Evolutionary conservation across 163 green algal species (phyloP).

Genomic region (Botryococcus braunii): DNA sequence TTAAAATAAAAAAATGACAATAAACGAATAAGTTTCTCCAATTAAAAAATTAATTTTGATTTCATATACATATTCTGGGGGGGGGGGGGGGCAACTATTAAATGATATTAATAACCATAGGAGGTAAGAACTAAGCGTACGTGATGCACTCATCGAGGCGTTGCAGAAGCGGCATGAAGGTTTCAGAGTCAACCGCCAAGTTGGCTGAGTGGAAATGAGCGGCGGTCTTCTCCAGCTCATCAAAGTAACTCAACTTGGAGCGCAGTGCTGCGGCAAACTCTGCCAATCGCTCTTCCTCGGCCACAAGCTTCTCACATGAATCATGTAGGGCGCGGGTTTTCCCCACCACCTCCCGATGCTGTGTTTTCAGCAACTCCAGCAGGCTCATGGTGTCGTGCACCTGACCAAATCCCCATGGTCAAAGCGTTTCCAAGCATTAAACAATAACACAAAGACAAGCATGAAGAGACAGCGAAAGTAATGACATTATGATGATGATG

Average conservation of each 20-base stretch:
- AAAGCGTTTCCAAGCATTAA: neutral
- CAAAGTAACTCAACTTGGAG: slow-evolving; percentile 84
- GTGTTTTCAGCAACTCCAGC: slow-evolving; percentile 51
- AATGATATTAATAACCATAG: no score
- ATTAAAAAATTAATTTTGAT: no score
- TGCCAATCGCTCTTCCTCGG: slow-evolving; percentile 57
- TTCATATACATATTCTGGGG: no score
- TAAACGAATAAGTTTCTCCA: no score
- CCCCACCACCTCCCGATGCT: slow-evolving; percentile 53
- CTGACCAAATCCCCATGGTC: slow-evolving; percentile 16
- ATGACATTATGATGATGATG: no score
- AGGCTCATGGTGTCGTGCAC: slow-evolving; percentile 44
- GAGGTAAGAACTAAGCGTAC: slow-evolving; percentile 31
- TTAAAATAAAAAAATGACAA: no score
- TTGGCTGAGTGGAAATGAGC: slow-evolving; percentile 57
- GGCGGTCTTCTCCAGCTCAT: slow-evolving; percentile 82
- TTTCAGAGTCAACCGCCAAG: slow-evolving; percentile 41
- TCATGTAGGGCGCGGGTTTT: slow-evolving; percentile 43
- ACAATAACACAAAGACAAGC: neutral
- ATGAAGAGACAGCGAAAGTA: no score
- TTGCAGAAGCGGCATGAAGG: slow-evolving; percentile 75
- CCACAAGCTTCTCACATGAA: slow-evolving; percentile 55
- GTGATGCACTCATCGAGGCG: slow-evolving; percentile 85
- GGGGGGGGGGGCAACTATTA: no score
- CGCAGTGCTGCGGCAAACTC: slow-evolving; percentile 80